Percentiles rank a stretch among this genome's conserved stretches.
Evolutionary conservation across 2,329 filamentous ascomycete species (phyloP).

Genomic region (Sporothrix phasma): DNA sequence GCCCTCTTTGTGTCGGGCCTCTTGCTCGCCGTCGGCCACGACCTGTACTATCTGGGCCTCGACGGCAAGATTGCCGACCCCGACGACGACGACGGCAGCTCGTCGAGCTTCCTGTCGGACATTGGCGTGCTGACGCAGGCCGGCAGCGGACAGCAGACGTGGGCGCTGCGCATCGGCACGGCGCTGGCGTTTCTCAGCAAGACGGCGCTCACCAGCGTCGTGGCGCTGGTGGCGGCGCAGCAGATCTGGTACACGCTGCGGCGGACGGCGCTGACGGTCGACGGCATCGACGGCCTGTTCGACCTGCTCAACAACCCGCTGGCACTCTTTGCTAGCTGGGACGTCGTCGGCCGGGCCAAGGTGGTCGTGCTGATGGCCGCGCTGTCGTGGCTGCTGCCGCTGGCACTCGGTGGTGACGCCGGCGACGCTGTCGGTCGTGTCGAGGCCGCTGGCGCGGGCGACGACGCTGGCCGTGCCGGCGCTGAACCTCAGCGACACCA

Average conservation of each 20-base stretch:
- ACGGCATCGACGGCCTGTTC: constrained; percentile 12
- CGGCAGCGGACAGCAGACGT: constrained; percentile 1
- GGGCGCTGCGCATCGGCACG: constrained; percentile 12
- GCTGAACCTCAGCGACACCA: constrained; percentile 4
- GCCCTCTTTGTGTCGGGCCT: neutral
- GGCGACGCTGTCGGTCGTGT: constrained; percentile 5
- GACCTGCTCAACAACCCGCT: constrained; percentile 7
- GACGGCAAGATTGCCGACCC: constrained; percentile 9
- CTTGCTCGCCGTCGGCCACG: constrained; percentile 5
- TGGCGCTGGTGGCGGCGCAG: constrained; percentile 8
- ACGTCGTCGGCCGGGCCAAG: constrained; percentile 10
- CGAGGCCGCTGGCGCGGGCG: neutral
- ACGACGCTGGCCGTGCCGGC: neutral
- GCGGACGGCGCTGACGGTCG: constrained; percentile 1
- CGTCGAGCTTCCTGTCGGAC: neutral
- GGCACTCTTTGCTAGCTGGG: neutral
- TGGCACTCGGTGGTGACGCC: constrained; percentile 14
- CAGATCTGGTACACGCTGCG: constrained; percentile 14
- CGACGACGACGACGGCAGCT: neutral
- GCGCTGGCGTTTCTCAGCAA: constrained; percentile 9
- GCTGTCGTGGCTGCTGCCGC: constrained; percentile 8
- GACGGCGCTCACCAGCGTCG: neutral
- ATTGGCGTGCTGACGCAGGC: neutral
- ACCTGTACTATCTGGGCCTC: neutral
- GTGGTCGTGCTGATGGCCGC: neutral